phyloP scores from a whole-genome alignment of 2,329 filamentous ascomycete genomes.

The Stachybotrys chlorohalonatus region DNA sequence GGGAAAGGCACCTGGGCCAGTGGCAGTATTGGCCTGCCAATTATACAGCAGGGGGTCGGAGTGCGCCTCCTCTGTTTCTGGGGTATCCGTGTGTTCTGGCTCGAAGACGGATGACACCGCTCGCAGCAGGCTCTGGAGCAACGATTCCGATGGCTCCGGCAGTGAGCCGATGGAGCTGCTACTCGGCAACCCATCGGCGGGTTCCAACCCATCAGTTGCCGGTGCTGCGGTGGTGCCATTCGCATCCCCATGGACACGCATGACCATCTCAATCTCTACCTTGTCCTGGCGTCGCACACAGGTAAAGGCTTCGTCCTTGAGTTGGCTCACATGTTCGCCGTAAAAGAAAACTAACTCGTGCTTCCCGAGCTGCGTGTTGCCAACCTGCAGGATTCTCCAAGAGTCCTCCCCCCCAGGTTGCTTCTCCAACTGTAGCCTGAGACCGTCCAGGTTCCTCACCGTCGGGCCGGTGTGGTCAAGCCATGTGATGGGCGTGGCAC shows the following conservation, averaged over 20 bases:
- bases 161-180: slow-evolving; percentile 4
- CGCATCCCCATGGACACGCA: slow-evolving; percentile 14
- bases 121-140: slow-evolving; percentile 37
- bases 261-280: slow-evolving; percentile 62
- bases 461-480: slow-evolving; percentile 30
- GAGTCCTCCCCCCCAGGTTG: slow-evolving; percentile 41
- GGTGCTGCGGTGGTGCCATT: slow-evolving; percentile 13
- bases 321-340: slow-evolving; percentile 64
- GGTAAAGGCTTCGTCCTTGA: slow-evolving; percentile 77
- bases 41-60: slow-evolving; percentile 35
- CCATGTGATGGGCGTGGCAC: slow-evolving; percentile 21
- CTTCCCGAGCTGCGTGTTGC: slow-evolving; percentile 70
- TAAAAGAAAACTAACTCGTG: slow-evolving; percentile 82
- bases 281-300: slow-evolving; percentile 63
- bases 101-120: slow-evolving; percentile 37
- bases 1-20: slow-evolving; percentile 54
- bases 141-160: slow-evolving; percentile 23
- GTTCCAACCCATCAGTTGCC: slow-evolving; percentile 9
- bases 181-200: slow-evolving; percentile 1
- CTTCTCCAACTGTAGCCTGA: slow-evolving; percentile 58
- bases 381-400: slow-evolving; percentile 73
- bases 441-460: slow-evolving; percentile 42
- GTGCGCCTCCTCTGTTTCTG: slow-evolving; percentile 17
- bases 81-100: slow-evolving; percentile 17
- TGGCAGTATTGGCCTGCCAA: slow-evolving; percentile 43